Conservation (phyloP, 345 rosid genomes). For the Luvunga scandens region DNA sequence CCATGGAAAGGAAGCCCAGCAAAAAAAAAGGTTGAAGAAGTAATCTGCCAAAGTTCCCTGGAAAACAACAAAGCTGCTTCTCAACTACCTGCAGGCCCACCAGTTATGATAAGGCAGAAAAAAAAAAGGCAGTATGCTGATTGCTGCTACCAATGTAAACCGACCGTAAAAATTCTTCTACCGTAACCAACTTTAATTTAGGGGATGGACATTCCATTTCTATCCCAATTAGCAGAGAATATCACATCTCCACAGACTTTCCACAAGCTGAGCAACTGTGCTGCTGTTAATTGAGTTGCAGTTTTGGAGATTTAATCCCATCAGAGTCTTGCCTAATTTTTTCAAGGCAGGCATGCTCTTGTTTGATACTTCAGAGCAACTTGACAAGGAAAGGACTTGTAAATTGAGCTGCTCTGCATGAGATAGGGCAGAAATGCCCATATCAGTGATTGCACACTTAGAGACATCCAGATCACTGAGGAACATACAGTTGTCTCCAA, state of each 20-base stretch:
- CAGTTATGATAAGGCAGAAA: background rate
- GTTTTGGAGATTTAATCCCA: constrained; percentile 65
- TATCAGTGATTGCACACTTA: constrained; percentile 46
- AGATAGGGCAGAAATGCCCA: constrained; percentile 50
- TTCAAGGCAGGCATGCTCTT: constrained; percentile 40
- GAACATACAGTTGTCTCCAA: constrained; percentile 51
- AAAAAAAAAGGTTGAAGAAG: constrained; percentile 27
- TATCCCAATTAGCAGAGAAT: constrained; percentile 42
- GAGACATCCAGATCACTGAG: constrained; percentile 68
- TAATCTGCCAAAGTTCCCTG: constrained; percentile 37
- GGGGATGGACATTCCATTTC: background rate
- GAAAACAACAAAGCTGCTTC: constrained; percentile 45
- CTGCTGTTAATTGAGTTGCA: constrained; percentile 60
- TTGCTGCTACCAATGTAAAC: constrained; percentile 31
- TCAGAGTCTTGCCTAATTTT: constrained; percentile 45
- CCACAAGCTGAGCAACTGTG: constrained; percentile 42
- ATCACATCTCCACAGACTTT: constrained; percentile 67
- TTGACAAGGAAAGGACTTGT: constrained; percentile 57
- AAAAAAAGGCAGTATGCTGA: constrained; percentile 32
- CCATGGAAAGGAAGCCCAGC: constrained; percentile 34
- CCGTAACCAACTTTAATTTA: background rate
- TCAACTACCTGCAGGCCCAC: constrained; percentile 3
- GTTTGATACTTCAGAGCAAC: constrained; percentile 56
- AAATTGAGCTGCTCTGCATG: constrained; percentile 42
- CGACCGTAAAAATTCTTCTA: constrained; percentile 13